phyloP scores from a whole-genome alignment of 2,329 filamentous ascomycete genomes.

The Amphichorda felina region DNA sequence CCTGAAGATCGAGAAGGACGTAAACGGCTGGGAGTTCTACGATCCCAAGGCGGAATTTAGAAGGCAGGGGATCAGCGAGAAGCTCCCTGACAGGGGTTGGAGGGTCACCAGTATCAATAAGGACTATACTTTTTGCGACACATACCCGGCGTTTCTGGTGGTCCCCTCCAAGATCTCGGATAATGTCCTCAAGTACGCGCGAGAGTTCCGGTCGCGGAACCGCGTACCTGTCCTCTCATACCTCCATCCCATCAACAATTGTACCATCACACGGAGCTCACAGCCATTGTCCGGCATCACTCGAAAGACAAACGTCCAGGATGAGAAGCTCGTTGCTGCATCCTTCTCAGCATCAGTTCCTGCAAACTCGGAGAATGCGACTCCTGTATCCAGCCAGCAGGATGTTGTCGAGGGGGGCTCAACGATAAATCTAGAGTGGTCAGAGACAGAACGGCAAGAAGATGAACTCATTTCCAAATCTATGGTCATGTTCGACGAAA shows the following conservation, averaged over 20 bases:
- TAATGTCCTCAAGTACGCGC: constrained; percentile 89
- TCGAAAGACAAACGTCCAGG: constrained; percentile 84
- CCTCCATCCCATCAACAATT: constrained; percentile 93
- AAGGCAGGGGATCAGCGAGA: constrained; percentile 76
- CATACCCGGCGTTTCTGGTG: constrained; percentile 75
- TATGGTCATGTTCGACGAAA: constrained; percentile 36
- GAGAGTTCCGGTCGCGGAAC: constrained; percentile 74
- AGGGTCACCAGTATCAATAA: constrained; percentile 81
- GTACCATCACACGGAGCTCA: constrained; percentile 88
- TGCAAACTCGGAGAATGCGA: constrained; percentile 18
- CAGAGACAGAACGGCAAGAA: constrained; percentile 54
- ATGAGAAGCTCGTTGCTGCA: constrained; percentile 84
- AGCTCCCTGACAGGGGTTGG: constrained; percentile 72
- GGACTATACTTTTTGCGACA: constrained; percentile 84
- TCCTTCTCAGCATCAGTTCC: constrained; percentile 54
- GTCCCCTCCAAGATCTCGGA: constrained; percentile 91
- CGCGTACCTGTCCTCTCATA: constrained; percentile 87
- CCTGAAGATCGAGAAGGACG: constrained; percentile 56
- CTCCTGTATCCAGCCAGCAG: constrained; percentile 32
- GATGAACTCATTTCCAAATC: constrained; percentile 47
- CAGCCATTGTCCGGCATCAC: constrained; percentile 82
- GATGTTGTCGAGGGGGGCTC: constrained; percentile 27
- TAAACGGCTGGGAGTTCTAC: constrained; percentile 78
- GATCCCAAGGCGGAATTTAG: constrained; percentile 77
- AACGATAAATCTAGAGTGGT: constrained; percentile 33